phyloP scores from a whole-genome alignment of 1,139 yeast species.

The Saccharomyces uvarum region DNA sequence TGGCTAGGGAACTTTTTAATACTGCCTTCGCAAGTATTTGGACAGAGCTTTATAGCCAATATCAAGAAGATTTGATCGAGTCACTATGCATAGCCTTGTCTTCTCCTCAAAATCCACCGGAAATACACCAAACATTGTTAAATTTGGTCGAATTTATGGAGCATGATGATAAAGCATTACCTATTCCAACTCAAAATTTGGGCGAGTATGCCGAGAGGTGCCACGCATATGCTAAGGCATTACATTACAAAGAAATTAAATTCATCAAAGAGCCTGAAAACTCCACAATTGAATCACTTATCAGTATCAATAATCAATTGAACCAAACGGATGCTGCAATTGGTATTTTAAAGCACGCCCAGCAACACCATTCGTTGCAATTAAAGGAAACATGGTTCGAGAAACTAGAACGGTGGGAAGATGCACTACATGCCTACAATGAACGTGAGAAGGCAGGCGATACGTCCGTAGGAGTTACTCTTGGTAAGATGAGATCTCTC shows the following conservation, averaged over 20 bases:
- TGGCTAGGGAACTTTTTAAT: constrained; percentile 87
- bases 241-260: constrained; percentile 91
- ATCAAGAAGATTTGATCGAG: constrained; percentile 83
- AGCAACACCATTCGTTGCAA: constrained; percentile 84
- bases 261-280: constrained; percentile 90
- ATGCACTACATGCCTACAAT: constrained; percentile 84
- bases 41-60: constrained; percentile 84
- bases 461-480: constrained; percentile 61
- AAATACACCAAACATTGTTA: constrained; percentile 79
- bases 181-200: constrained; percentile 79
- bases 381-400: constrained; percentile 97
- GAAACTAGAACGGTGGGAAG: constrained; percentile 95
- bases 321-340: constrained; percentile 98
- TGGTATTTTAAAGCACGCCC: constrained; percentile 93
- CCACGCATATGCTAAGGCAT: constrained; percentile 95
- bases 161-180: constrained; percentile 90
- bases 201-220: constrained; percentile 93
- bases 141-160: constrained; percentile 96
- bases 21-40: constrained; percentile 95
- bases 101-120: constrained; percentile 91
- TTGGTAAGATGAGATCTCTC: constrained; percentile 97
- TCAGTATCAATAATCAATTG: constrained; percentile 84
- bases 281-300: constrained; percentile 84
- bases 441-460: constrained; percentile 52
- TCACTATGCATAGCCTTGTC: constrained; percentile 81